Percentiles rank a stretch among this genome's conserved stretches.
phyloP scores from a whole-genome alignment of 148 eudicot species.

The Suaeda aralocaspica region DNA sequence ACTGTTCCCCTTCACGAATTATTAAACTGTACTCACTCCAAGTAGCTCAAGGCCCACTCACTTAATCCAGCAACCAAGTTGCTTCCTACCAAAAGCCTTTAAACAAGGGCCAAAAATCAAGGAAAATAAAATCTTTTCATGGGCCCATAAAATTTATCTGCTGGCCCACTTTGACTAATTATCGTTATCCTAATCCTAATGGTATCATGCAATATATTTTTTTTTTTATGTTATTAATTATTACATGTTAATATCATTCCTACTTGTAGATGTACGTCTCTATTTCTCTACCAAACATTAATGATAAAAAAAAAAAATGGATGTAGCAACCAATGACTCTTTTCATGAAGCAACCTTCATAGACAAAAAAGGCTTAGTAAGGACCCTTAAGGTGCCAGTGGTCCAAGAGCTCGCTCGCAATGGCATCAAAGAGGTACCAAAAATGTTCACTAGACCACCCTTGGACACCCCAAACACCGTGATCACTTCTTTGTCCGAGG shows the following conservation, averaged over 20 bases:
- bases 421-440: conserved; percentile 14
- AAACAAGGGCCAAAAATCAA: too few species aligned
- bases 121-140: too few species aligned
- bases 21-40: background rate
- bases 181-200: too few species aligned
- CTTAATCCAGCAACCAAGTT: background rate
- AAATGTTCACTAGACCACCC: conserved; percentile 17
- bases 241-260: too few species aligned
- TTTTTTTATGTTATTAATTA: too few species aligned
- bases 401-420: conserved; percentile 28
- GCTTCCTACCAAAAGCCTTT: too few species aligned
- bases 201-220: too few species aligned
- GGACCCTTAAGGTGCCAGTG: conserved; percentile 21
- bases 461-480: background rate
- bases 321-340: background rate
- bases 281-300: background rate
- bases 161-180: too few species aligned
- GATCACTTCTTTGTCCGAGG: conserved; percentile 8
- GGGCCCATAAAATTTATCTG: too few species aligned
- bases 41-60: background rate
- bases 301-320: conserved; percentile 9
- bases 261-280: too few species aligned
- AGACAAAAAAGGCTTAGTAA: conserved; percentile 9
- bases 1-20: background rate
- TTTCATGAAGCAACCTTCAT: conserved; percentile 23